These are phyloP conservation scores for Collybia nuda DNA, from an alignment of 768 basidiomycete species.

Conservation along the genomic window DNA sequence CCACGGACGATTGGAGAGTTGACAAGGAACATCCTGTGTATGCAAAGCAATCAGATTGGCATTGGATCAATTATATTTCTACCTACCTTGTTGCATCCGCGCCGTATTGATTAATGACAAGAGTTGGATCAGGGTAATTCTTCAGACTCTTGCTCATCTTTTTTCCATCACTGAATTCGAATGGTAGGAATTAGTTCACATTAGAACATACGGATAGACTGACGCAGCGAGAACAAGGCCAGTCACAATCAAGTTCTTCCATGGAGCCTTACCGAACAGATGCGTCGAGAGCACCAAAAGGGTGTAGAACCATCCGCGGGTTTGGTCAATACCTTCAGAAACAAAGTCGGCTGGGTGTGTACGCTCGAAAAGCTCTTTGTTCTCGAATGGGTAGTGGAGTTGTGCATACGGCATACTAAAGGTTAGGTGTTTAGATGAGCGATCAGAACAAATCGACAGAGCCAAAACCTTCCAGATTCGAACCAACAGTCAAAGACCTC, in stretches of 20 bases:
- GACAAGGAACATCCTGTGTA: constrained; percentile 88
- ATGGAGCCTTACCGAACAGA: constrained; percentile 89
- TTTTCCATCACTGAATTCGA: constrained; percentile 77
- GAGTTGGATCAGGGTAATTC: constrained; percentile 95
- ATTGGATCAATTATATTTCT: neutral
- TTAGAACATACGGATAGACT: constrained; percentile 26
- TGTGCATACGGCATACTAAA: constrained; percentile 98
- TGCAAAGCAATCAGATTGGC: neutral
- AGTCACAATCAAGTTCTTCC: constrained; percentile 97
- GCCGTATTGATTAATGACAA: constrained; percentile 88
- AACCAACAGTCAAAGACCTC: constrained; percentile 99
- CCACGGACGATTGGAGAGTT: constrained; percentile 98
- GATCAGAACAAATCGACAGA: neutral
- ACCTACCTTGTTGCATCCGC: constrained; percentile 88
- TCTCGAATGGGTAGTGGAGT: constrained; percentile 97
- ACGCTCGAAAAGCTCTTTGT: constrained; percentile 81
- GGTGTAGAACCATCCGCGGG: constrained; percentile 99
- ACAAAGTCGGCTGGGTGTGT: constrained; percentile 96
- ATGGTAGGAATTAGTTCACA: constrained; percentile 3
- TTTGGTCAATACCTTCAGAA: constrained; percentile 98
- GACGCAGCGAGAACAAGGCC: constrained; percentile 94
- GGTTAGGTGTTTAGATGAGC: neutral
- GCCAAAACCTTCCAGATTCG: constrained; percentile 89
- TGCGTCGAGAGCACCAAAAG: constrained; percentile 95
- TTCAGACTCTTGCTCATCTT: constrained; percentile 99